phyloP scores from a whole-genome alignment of 192 early-diverging fungal species.

The Linderina pennispora region DNA sequence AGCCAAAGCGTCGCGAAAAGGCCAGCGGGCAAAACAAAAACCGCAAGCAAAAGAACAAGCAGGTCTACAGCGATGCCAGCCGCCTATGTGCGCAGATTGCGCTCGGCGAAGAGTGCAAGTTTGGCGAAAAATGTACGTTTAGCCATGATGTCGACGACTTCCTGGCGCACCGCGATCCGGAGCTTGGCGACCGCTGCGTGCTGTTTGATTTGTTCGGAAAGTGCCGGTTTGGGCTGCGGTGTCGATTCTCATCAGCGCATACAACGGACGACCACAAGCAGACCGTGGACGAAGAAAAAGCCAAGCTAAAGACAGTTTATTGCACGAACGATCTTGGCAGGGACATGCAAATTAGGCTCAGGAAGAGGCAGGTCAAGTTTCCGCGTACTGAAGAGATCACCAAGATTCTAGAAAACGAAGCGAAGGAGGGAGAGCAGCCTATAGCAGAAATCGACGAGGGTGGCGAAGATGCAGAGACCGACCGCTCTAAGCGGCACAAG shows the following conservation, averaged over 20 bases:
- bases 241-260: slow-evolving; percentile 54
- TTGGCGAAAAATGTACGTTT: slow-evolving; percentile 59
- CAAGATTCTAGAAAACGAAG: slow-evolving; percentile 14
- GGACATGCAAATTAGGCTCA: slow-evolving; percentile 22
- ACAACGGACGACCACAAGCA: slow-evolving; percentile 43
- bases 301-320: slow-evolving; percentile 1
- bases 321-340: slow-evolving; percentile 12
- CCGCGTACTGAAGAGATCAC: slow-evolving; percentile 36
- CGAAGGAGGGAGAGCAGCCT: no score
- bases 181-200: slow-evolving; percentile 67
- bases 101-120: slow-evolving; percentile 45
- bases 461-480: slow-evolving; percentile 3
- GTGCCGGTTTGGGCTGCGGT: slow-evolving; percentile 59
- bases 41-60: slow-evolving; percentile 15
- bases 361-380: slow-evolving; percentile 37
- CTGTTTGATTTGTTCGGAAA: slow-evolving; percentile 67
- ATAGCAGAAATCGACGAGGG: no score
- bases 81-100: slow-evolving; percentile 51
- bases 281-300: slow-evolving; percentile 53
- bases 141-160: slow-evolving; percentile 77
- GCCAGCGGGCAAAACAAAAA: slow-evolving; percentile 14
- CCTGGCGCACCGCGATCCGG: slow-evolving; percentile 61
- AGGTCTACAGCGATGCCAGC: neutral
- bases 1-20: no score
- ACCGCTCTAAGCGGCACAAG: slow-evolving; percentile 1